Conservation (phyloP, 169 alveolate genomes). For the Plasmodium knowlesi region DNA sequence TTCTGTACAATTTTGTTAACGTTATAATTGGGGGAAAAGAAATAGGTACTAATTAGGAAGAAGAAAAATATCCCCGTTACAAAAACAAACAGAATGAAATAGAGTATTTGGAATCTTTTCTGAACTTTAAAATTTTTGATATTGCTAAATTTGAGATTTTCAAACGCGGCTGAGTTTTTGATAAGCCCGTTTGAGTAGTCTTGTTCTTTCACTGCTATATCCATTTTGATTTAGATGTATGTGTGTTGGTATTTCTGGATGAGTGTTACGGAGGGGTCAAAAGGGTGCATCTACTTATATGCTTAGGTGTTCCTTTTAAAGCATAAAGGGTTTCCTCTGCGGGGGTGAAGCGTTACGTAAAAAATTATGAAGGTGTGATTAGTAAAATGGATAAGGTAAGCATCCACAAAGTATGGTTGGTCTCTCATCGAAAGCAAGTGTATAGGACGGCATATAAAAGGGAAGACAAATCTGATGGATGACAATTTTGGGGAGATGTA, state of each 20-base stretch:
- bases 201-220: slow-evolving; percentile 14
- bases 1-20: slow-evolving; percentile 24
- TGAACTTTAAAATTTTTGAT: slow-evolving; percentile 48
- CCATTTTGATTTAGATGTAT: slow-evolving; percentile 8
- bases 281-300: neutral
- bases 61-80: slow-evolving; percentile 25
- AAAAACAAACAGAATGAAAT: slow-evolving; percentile 27
- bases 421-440: neutral
- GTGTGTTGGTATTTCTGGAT: neutral
- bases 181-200: slow-evolving; percentile 42
- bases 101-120: slow-evolving; percentile 35
- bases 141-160: slow-evolving; percentile 9
- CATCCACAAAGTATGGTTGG: neutral
- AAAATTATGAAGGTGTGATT: neutral
- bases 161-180: slow-evolving; percentile 43
- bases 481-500: neutral
- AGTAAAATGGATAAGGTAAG: neutral
- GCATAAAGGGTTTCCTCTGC: neutral
- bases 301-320: neutral
- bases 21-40: neutral
- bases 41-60: slow-evolving; percentile 30
- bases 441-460: neutral
- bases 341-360: neutral
- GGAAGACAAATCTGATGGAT: neutral
- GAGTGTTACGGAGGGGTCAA: neutral